phyloP scores from a whole-genome alignment of 2,329 filamentous ascomycete species.

The Pestalotiopsis sp. region DNA sequence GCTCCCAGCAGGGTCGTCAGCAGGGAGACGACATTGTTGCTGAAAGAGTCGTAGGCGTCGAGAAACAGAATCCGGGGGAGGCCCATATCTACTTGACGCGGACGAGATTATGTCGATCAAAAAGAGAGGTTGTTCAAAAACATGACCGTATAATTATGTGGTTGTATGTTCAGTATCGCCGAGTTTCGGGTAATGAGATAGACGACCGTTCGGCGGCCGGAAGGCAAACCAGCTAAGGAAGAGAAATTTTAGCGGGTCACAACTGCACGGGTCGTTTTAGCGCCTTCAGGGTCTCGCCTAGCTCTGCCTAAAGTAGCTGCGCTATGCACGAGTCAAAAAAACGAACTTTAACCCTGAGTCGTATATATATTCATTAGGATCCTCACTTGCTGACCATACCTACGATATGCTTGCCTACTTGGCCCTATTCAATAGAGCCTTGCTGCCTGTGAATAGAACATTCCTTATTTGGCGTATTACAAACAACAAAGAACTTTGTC shows the following conservation, averaged over 20 bases:
- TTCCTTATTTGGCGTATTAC: too few species aligned
- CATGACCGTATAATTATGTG: background rate
- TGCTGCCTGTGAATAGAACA: too few species aligned
- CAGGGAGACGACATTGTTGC: conserved; percentile 89
- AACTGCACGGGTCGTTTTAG: background rate
- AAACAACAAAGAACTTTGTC: too few species aligned
- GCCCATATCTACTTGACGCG: conserved; percentile 24
- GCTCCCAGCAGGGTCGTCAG: conserved; percentile 71
- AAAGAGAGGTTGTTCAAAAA: background rate
- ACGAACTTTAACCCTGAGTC: background rate
- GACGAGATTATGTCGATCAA: too few species aligned
- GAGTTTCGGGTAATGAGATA: background rate
- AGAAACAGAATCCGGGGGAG: conserved; percentile 74
- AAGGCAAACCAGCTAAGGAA: background rate
- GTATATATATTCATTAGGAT: background rate
- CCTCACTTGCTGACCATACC: too few species aligned
- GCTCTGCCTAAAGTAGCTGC: background rate
- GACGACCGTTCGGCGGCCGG: background rate
- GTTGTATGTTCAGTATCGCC: background rate
- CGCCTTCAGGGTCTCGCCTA: background rate
- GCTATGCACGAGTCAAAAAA: background rate
- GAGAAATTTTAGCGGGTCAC: conserved; percentile 13
- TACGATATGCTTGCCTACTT: too few species aligned
- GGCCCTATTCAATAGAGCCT: too few species aligned
- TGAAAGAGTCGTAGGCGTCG: conserved; percentile 96